Base-by-base conservation (phyloP, 106 monocot genomes). In the Amphibolis antarctica region DNA sequence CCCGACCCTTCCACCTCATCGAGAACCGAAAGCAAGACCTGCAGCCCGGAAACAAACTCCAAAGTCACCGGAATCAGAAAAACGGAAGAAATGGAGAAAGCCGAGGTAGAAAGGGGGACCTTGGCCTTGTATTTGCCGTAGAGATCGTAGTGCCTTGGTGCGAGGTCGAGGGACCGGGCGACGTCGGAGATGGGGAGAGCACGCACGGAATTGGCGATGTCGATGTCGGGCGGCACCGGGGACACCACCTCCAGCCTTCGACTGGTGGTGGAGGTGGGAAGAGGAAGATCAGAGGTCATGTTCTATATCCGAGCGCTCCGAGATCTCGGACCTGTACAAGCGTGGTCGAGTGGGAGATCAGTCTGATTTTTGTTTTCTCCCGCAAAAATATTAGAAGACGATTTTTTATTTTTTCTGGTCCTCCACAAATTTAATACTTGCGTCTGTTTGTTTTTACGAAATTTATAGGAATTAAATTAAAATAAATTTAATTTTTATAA, bases 71-170 rank as follows among this genome's bases (percentile, higher is more conserved):
- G 29, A 44, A 21, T 28, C 24, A 24, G 57, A 27, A 31, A 59
- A 42, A 46, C 59, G 23, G 13, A 55, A 19, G 45, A 59, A 61
- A 15, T 25, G 21, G 30, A 44, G 20, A 27, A 30, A 18, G 26
- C 9, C 49, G 59, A 28, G 24, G 44, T 10, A 10, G 1, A 9
- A n/a, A 26, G 5, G 12, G 17, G 53, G 10, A 98, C 98, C 90
- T 98, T 98, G 79, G 91, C 90, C 59, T 98, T 98, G 87, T 98
- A 80, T 63, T 91, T 98, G 1, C 98, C 98, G 70, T 98, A 98
- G 12, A 88, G 79, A 65, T 98, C 98, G 77, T 87, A 98, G 77
- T 91, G 82, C 29, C 77, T 46, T 42, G 98, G 64, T 44, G 48
- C 58, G 65, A 98, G 80, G 58, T 60, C 64, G 65, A 98, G 82